These are phyloP conservation scores for Entomortierella parvispora DNA, from an alignment of 192 early-diverging fungal genomes.

Conservation along the genomic window DNA sequence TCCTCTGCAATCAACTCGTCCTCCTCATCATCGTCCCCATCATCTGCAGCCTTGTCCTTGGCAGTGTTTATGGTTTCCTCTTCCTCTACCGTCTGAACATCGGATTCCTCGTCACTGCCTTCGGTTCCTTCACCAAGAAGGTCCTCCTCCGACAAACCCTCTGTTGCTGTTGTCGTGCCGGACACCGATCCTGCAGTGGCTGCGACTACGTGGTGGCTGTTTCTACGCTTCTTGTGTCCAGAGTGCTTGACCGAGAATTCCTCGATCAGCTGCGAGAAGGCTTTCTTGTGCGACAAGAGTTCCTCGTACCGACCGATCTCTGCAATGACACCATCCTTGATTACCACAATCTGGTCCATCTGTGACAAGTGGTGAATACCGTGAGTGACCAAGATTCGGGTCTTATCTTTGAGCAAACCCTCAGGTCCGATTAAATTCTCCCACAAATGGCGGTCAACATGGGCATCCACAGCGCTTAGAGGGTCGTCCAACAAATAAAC, in stretches of 20 bases:
- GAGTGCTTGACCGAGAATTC: constrained; percentile 69
- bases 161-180: background rate
- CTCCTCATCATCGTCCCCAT: constrained; percentile 18
- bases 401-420: constrained; percentile 79
- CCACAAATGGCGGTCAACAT: constrained; percentile 74
- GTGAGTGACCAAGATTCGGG: constrained; percentile 83
- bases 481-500: constrained; percentile 57
- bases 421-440: constrained; percentile 85
- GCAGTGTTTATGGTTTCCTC: constrained; percentile 9
- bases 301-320: constrained; percentile 72
- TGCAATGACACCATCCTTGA: constrained; percentile 73
- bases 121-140: background rate
- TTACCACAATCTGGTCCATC: constrained; percentile 70
- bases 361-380: constrained; percentile 78
- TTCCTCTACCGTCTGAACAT: constrained; percentile 30
- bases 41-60: background rate
- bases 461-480: constrained; percentile 67
- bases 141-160: background rate
- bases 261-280: constrained; percentile 70
- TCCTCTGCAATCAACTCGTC: constrained; percentile 41
- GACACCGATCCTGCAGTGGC: background rate
- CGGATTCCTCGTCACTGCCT: constrained; percentile 10
- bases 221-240: constrained; percentile 4
- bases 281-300: constrained; percentile 67
- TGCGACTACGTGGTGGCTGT: constrained; percentile 4